Base-by-base conservation (phyloP, 805 yeast genomes). In the Lachancea cidri region DNA sequence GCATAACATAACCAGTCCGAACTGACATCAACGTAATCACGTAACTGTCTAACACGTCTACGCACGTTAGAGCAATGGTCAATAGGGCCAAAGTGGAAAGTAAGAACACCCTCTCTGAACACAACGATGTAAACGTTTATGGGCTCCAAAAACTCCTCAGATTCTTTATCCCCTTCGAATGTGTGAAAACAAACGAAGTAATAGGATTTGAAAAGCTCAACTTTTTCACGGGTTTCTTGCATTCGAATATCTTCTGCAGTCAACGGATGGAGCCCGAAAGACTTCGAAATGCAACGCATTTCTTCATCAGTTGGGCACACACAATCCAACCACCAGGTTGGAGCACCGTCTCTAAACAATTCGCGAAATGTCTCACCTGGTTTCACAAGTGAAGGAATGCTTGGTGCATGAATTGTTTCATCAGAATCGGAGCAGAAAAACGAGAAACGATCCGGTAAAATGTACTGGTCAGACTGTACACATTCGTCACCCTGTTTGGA, bases 141-240 rank as follows among this genome's bases (percentile, higher is more conserved):
- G 17, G 89, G 89, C 54, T 83, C 93, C 57, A 83, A 67, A 60
- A 83, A 89, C 47, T 86, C 95, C 53, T 83, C 93, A 40, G 85
- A 76, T 60, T 53, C 93, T 36, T 70, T 61, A 51, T 91, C 96
- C 17, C 83, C 81, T 58, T 88, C 97, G 65, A 93, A 93, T 3
- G 98, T 86, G 63, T 93, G 96, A 77, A 93, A 93, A 73, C 95
- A 86, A 32, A 93, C 95, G 69, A 93, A 88, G 65, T 93, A 91
- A 65, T 91, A 91, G 50, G 78, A 77, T 53, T 80, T 78, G 73
- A 91, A 91, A 47, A 91, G 70, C 66, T 91, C 98, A 22, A 91
- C 97, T 65, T 91, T 91, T 68, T 91, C 98, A 66, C 98, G 88
- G 17, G 96, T 79, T 67, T 91, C 98, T 67, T 89, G 95, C 78